A percentile compares a stretch with the other conserved stretches of the same genome.
These are phyloP conservation scores for Arachnopeziza araneosa DNA, from an alignment of 2,329 filamentous ascomycete genomes.

Conservation along the genomic window DNA sequence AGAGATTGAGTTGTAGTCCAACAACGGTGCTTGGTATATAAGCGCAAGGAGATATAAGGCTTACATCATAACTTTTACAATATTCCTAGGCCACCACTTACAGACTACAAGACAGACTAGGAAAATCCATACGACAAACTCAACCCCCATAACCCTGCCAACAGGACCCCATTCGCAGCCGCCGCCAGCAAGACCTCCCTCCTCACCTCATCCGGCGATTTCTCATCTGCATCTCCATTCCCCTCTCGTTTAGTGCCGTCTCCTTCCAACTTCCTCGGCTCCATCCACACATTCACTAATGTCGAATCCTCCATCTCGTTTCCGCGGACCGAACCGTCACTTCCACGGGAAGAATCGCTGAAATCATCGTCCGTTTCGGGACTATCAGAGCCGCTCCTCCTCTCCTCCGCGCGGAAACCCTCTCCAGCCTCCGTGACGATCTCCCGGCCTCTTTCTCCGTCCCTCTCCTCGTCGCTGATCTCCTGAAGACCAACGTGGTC, in stretches of 20 bases:
- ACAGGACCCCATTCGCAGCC: neutral
- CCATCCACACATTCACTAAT: neutral
- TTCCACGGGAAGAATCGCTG: no score
- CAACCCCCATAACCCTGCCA: neutral
- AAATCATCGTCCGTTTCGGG: no score
- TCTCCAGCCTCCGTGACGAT: no score
- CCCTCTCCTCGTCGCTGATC: no score
- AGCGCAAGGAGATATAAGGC: no score
- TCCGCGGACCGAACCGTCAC: neutral
- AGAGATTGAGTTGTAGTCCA: no score
- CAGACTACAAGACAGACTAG: neutral
- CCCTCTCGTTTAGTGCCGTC: neutral
- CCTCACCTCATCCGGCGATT: neutral
- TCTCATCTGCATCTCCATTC: neutral
- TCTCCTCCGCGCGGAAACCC: no score
- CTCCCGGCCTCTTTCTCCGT: no score
- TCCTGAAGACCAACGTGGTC: no score
- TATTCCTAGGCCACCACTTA: neutral
- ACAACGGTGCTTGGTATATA: no score
- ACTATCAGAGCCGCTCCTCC: no score
- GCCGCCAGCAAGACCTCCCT: neutral
- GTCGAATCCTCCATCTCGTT: neutral
- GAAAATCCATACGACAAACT: neutral
- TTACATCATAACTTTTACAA: no score
- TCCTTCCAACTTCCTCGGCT: neutral